Evolutionary conservation across 2,329 filamentous ascomycete species (phyloP), one percentile per base, ranked within the genome.

Genomic region (Exophiala spinifera): DNA sequence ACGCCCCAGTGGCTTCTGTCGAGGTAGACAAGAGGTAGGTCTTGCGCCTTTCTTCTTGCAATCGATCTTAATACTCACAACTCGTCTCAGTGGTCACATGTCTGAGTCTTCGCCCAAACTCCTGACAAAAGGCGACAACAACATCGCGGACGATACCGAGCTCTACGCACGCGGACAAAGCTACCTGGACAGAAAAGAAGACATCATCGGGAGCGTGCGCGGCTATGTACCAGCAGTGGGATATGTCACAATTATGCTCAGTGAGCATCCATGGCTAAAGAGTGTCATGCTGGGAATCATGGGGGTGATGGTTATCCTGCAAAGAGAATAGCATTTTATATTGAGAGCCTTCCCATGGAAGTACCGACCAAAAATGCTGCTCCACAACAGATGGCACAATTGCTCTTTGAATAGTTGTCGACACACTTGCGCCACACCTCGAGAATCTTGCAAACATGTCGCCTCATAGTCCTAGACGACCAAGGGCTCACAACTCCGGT

Each of bases 41-140:
- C 10, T 10, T 11, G 10, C 37, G 3, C 8, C 13, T 3, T 14
- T 44, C 42, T 44, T 23, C 42, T n/a, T 44, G 10, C 3, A 1
- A 42, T 25, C 17, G 47, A n/a, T n/a, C 33, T n/a, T n/a, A 36
- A 52, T 36, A 37, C 49, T 52, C 14, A 52, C 33, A 20, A 14
- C 6, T 14, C 23, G 20, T 36, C 23, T 6, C 40, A 62, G 57
- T 23, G 58, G 55, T 7, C 46, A 49, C 14, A 44, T 49, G 13
- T 52, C 49, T 20, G 14, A 25, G 21, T 44, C 56, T 4, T 58
- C 56, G 25, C 53, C 81, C 31, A 74, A 89, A 67, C 82, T 99
- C 17, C 82, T 99, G 53, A 99, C 94, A 31, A 99, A 99, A 75
- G 94, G 94, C 63, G 94, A 99, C 75, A 99, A 97, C 79, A 99